These are phyloP conservation scores for Colletotrichum sp. DNA, from an alignment of 2,329 filamentous ascomycete genomes.

Conservation along the genomic window DNA sequence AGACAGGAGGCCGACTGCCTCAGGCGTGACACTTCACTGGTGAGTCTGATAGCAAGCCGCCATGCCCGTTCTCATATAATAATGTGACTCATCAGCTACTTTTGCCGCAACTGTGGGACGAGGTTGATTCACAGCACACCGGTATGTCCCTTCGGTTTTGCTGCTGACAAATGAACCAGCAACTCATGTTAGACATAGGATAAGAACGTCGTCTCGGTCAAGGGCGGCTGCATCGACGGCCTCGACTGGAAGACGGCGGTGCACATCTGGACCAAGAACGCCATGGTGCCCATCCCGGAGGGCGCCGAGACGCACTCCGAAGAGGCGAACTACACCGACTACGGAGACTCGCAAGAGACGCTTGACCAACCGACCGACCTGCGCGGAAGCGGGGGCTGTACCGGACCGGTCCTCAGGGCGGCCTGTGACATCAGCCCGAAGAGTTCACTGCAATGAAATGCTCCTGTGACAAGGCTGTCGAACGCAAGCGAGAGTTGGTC, in stretches of 20 bases:
- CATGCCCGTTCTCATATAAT: neutral
- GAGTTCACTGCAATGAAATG: neutral
- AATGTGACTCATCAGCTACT: constrained; percentile 52
- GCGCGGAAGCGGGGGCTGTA: constrained; percentile 33
- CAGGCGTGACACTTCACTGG: constrained; percentile 64
- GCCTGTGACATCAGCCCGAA: constrained; percentile 32
- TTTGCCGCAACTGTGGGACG: constrained; percentile 70
- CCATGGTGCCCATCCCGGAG: constrained; percentile 73
- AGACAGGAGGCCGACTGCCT: constrained; percentile 60
- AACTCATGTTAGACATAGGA: constrained; percentile 36
- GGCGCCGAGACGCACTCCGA: constrained; percentile 63
- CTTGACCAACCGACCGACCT: constrained; percentile 52
- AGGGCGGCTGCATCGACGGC: constrained; percentile 70
- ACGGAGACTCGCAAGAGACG: constrained; percentile 47
- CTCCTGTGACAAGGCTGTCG: neutral
- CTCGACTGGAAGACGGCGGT: constrained; percentile 65
- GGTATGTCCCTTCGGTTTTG: constrained; percentile 39
- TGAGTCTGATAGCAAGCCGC: constrained; percentile 31
- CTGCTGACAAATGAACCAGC: neutral
- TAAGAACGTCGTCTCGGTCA: constrained; percentile 67
- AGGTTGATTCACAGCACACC: constrained; percentile 67
- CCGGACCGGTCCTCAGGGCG: constrained; percentile 17
- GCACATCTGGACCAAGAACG: constrained; percentile 72
- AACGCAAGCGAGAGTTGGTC: neutral
- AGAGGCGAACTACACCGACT: constrained; percentile 51